phyloP scores from a whole-genome alignment of 345 rosid species.

The Crucihimalaya himalaica region DNA sequence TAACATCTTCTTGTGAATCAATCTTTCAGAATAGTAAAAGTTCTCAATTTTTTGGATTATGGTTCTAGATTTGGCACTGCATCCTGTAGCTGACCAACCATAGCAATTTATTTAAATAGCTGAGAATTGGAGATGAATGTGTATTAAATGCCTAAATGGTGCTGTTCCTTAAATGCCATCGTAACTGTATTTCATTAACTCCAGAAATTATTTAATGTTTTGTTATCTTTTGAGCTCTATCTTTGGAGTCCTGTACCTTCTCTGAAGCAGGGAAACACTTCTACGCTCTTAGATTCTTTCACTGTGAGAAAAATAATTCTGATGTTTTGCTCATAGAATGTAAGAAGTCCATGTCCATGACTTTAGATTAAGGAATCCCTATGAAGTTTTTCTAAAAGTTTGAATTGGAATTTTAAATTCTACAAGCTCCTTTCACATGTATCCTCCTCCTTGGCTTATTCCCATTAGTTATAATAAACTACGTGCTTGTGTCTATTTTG shows the following conservation, averaged over 20 bases:
- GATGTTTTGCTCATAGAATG: background rate
- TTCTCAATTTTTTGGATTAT: constrained; percentile 17
- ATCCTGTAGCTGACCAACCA: constrained; percentile 15
- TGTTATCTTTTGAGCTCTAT: background rate
- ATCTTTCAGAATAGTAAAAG: background rate
- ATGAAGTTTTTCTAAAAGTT: background rate
- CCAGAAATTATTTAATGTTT: background rate
- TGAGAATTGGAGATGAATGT: background rate
- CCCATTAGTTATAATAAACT: background rate
- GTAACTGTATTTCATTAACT: background rate
- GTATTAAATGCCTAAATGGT: background rate
- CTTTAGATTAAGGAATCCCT: background rate
- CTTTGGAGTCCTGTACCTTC: background rate
- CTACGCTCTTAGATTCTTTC: background rate
- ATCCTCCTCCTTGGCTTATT: background rate
- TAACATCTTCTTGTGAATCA: constrained; percentile 10
- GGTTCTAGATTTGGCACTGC: constrained; percentile 3
- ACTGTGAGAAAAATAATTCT: background rate
- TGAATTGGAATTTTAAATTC: background rate
- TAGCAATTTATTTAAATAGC: background rate
- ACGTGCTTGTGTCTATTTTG: background rate
- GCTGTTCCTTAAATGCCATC: background rate
- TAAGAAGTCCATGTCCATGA: background rate
- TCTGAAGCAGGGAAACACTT: background rate
- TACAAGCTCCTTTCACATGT: background rate